Conservation (phyloP, 345 rosid species). For the Cardamine resedifolia region DNA sequence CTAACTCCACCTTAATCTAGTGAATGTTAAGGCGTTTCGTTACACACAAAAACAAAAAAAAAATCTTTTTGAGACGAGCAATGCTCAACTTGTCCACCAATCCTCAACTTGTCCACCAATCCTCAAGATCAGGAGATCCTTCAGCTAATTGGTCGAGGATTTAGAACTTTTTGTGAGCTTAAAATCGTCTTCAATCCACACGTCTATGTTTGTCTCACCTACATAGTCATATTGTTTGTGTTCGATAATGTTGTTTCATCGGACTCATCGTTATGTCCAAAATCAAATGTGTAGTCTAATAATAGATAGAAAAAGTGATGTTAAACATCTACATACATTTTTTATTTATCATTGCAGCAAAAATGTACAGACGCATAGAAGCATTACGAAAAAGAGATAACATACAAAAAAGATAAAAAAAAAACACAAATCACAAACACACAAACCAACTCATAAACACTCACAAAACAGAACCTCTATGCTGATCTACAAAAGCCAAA, state of each 20-base stretch:
- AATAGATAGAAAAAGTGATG: background rate
- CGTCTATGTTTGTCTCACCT: too few species aligned
- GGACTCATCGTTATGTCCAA: too few species aligned
- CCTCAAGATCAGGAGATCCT: background rate
- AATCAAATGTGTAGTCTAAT: too few species aligned
- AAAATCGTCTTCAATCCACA: too few species aligned
- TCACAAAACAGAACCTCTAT: conserved; percentile 3
- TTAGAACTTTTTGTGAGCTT: background rate
- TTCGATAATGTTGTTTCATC: too few species aligned
- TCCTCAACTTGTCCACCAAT: background rate
- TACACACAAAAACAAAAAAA: too few species aligned
- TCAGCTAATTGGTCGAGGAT: background rate
- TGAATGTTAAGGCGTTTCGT: too few species aligned
- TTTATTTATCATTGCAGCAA: conserved; percentile 24
- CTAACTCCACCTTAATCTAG: too few species aligned
- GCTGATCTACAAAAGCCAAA: conserved; percentile 15
- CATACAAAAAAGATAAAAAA: background rate
- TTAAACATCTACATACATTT: background rate
- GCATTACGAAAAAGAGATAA: conserved; percentile 5
- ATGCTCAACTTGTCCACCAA: too few species aligned
- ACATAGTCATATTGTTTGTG: too few species aligned
- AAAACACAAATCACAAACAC: background rate
- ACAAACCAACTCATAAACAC: conserved; percentile 12
- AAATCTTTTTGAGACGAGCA: too few species aligned
- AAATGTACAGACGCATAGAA: conserved; percentile 22